Conservation (phyloP, 345 rosid genomes). For the Schrenkiella parvula region DNA sequence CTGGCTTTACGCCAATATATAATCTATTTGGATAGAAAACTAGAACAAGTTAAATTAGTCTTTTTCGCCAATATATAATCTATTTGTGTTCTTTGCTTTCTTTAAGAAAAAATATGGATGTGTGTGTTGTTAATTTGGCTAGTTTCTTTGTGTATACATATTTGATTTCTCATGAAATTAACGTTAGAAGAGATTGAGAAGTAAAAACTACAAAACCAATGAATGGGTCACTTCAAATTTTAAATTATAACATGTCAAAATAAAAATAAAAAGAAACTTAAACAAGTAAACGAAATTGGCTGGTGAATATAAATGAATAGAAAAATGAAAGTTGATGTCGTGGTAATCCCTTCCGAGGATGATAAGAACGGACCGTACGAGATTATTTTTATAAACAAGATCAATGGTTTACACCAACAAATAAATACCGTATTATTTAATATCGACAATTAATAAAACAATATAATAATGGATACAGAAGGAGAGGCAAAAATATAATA, state of each 20-base stretch:
- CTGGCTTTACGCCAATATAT: neutral
- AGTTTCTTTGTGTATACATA: neutral
- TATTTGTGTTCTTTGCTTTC: neutral
- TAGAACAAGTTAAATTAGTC: neutral
- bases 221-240: neutral
- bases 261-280: neutral
- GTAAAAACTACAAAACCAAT: neutral
- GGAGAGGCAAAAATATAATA: neutral
- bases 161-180: neutral
- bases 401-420: neutral
- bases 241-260: neutral
- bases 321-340: neutral
- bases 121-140: neutral
- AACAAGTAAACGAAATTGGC: neutral
- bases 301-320: no score
- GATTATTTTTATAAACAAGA: neutral
- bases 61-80: neutral
- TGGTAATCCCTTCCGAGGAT: neutral
- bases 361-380: neutral
- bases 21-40: neutral
- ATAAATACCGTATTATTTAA: neutral
- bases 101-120: neutral
- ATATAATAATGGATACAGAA: neutral
- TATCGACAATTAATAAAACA: neutral
- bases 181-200: neutral